These are phyloP conservation scores for Trametes polyzona DNA, from an alignment of 1,284 basidiomycete genomes.

Conservation along the genomic window DNA sequence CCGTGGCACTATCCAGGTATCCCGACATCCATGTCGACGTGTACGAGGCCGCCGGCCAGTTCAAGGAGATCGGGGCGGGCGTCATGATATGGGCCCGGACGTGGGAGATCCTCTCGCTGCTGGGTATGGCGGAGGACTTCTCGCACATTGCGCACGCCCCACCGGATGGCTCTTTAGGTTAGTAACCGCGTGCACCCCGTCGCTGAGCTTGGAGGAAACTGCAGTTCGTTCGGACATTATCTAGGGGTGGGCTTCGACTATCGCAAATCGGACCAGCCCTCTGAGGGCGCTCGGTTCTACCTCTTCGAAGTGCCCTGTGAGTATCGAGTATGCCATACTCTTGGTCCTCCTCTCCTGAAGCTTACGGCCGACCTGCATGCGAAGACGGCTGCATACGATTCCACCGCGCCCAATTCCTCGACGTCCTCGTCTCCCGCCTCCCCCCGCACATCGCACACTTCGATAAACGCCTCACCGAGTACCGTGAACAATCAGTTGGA, in stretches of 20 bases:
- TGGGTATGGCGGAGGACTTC: constrained; percentile 45
- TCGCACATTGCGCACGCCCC: constrained; percentile 47
- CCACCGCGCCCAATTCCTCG: constrained; percentile 52
- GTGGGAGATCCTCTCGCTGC: constrained; percentile 46
- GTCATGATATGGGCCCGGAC: constrained; percentile 50
- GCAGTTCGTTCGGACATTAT: neutral
- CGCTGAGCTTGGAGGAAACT: too few species aligned
- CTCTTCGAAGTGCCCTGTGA: constrained; percentile 44
- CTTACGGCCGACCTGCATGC: neutral
- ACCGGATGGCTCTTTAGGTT: constrained; percentile 42
- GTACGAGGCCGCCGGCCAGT: constrained; percentile 50
- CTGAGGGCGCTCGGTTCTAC: constrained; percentile 44
- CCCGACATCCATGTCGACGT: constrained; percentile 48
- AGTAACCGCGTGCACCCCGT: neutral
- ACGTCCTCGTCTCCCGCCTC: constrained; percentile 46
- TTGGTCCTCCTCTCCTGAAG: neutral
- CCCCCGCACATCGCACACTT: constrained; percentile 46
- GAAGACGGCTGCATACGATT: constrained; percentile 46
- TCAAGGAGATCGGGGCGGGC: constrained; percentile 55
- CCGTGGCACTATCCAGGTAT: constrained; percentile 44
- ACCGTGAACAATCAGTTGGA: constrained; percentile 12
- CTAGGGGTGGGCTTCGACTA: constrained; percentile 49
- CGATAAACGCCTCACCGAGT: constrained; percentile 43
- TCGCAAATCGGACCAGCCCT: constrained; percentile 44
- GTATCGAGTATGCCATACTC: constrained; percentile 15